Percentiles rank a stretch among this genome's conserved stretches.
Conservation (phyloP, 495 filamentous ascomycete genomes). For the Glarea lozoyensis region DNA sequence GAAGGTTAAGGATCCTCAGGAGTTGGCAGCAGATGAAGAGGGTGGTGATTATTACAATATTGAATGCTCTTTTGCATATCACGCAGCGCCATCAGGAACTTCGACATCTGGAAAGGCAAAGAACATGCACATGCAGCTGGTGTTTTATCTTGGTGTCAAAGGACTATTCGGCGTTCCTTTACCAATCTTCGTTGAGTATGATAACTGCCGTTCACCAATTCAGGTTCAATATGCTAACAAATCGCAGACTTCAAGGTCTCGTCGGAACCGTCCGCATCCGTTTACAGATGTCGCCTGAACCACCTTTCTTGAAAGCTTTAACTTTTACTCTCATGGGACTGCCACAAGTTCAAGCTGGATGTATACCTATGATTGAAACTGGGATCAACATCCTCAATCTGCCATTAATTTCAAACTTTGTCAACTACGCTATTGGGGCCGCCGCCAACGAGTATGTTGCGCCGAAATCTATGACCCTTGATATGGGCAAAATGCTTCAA, state of each 20-base stretch:
- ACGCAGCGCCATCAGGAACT: slow-evolving; percentile 64
- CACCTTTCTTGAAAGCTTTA: slow-evolving; percentile 83
- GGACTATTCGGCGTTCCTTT: slow-evolving; percentile 74
- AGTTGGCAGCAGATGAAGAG: slow-evolving; percentile 81
- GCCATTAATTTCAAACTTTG: slow-evolving; percentile 85
- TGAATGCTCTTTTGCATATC: slow-evolving; percentile 88
- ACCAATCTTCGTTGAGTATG: slow-evolving; percentile 57
- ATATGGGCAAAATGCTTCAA: slow-evolving; percentile 80
- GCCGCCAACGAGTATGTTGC: slow-evolving; percentile 87
- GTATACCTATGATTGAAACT: slow-evolving; percentile 79
- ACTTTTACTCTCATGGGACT: slow-evolving; percentile 91
- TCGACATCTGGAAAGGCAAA: slow-evolving; percentile 68
- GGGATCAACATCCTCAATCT: slow-evolving; percentile 89
- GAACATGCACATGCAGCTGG: slow-evolving; percentile 91
- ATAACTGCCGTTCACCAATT: not conserved
- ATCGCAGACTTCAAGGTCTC: slow-evolving; percentile 65
- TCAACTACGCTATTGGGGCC: slow-evolving; percentile 27
- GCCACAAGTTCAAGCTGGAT: slow-evolving; percentile 83
- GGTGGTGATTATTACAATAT: slow-evolving; percentile 92
- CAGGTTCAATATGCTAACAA: slow-evolving; percentile 1
- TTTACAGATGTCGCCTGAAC: slow-evolving; percentile 76
- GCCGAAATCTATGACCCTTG: slow-evolving; percentile 90
- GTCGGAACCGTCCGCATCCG: slow-evolving; percentile 80
- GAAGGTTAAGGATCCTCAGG: slow-evolving; percentile 76
- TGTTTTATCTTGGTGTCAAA: slow-evolving; percentile 87